These are phyloP conservation scores for Helianthus annuus DNA, from an alignment of 129 eudicot genomes.

Conservation along the genomic window HanXRQr2.0-SUNRISE NC_035444.2:70653441-70653940, in stretches of 20 bases:
- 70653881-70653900: too few relatives aligned
- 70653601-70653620: too few relatives aligned
- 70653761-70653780: too few relatives aligned
- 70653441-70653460: slow-evolving; percentile 7
- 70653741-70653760: neutral
- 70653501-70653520: neutral
- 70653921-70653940: too few relatives aligned
- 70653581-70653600: too few relatives aligned
- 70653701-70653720: neutral
- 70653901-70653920: too few relatives aligned
- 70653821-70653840: too few relatives aligned
- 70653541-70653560: neutral
- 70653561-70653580: neutral
- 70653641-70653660: neutral
- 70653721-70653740: neutral
- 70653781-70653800: too few relatives aligned
- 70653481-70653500: neutral
- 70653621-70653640: neutral
- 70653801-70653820: too few relatives aligned
- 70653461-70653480: neutral
- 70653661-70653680: neutral
- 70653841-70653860: too few relatives aligned
- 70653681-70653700: neutral
- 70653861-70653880: too few relatives aligned
- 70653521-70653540: neutral